Base-by-base conservation (phyloP, 768 basidiomycete species). In the Lactarius hatsudake region DNA sequence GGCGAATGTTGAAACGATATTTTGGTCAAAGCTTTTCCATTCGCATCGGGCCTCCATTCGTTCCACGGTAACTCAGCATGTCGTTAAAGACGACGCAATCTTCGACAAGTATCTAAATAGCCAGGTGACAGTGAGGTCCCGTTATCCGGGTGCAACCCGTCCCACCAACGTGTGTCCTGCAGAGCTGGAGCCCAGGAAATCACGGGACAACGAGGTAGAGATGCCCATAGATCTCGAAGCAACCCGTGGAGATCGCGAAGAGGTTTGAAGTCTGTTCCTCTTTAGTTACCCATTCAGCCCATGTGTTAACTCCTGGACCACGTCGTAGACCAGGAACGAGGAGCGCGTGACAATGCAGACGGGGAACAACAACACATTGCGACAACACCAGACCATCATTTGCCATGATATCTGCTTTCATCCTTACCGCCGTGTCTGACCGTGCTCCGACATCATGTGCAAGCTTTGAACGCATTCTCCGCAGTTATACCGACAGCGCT, bases 1-100 rank as follows among this genome's bases (percentile, higher is more conserved):
- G 89, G n/a, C n/a, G n/a, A 92, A 73, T 99, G 98, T 75, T 99
- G 97, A 89, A 87, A 73, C 86, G 97, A 57, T 99, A 98, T 80
- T 99, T 76, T 90, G 93, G 73, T 96, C 94, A 34, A 95, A 91
- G 74, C 82, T 98, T 13, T 98, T 97, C 83, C 92, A 98, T 74
- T 89, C 91, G 2, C 94, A 98, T 76, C 88, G 94, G 15, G 96
- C 95, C 10, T 95, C 93, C 30, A 94, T 94, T 67, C 88, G 93
- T 65, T 94, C 89, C 28, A 88, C 91, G 20, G 93, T 90, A 13
- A 81, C 88, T 17, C 92, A 91, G 72, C 89, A 91, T 73, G 87
- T 92, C 9, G 89, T 93, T 63, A 91, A 92, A 76, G 91, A 91
- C 59, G 97, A 98, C 74, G 84, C 90, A 0, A 95, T 98, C 63